Evolutionary conservation across 306 rosid species (phyloP).

Genomic region (Cicer chorassanicum): DNA sequence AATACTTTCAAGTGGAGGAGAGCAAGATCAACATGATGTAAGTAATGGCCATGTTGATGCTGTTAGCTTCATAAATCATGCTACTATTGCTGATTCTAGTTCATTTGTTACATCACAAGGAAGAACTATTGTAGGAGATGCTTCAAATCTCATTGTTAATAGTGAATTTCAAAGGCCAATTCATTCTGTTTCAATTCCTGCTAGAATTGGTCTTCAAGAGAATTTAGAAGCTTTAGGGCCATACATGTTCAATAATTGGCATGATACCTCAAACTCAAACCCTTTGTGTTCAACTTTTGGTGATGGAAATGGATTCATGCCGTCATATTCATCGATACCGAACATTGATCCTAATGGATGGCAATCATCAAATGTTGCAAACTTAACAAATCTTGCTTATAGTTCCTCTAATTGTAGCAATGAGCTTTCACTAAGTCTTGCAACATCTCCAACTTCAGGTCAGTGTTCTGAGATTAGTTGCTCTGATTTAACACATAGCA

Average conservation of each 20-base stretch:
- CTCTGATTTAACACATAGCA: slow-evolving; percentile 49
- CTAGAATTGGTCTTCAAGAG: slow-evolving; percentile 56
- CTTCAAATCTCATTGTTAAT: slow-evolving; percentile 44
- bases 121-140: slow-evolving; percentile 42
- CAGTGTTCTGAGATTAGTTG: slow-evolving; percentile 60
- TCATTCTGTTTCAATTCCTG: slow-evolving; percentile 51
- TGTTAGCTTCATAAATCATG: slow-evolving; percentile 37
- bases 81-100: slow-evolving; percentile 42
- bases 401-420: slow-evolving; percentile 57
- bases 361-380: slow-evolving; percentile 57
- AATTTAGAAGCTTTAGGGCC: slow-evolving; percentile 52
- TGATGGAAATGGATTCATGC: slow-evolving; percentile 34
- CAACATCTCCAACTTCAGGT: slow-evolving; percentile 58
- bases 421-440: slow-evolving; percentile 71
- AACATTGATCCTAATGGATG: slow-evolving; percentile 58
- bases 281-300: slow-evolving; percentile 44
- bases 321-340: slow-evolving; percentile 50
- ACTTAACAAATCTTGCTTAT: slow-evolving; percentile 47
- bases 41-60: slow-evolving; percentile 36
- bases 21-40: slow-evolving; percentile 48
- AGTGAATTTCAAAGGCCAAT: slow-evolving; percentile 51
- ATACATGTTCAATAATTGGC: slow-evolving; percentile 53
- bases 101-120: slow-evolving; percentile 48
- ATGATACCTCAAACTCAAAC: slow-evolving; percentile 54
- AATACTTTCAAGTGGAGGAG: slow-evolving; percentile 44